A percentile compares a stretch with the other conserved stretches of the same genome.
Conservation (phyloP, 371 early-diverging fungal genomes). For the Mucor velutinosus region DNA sequence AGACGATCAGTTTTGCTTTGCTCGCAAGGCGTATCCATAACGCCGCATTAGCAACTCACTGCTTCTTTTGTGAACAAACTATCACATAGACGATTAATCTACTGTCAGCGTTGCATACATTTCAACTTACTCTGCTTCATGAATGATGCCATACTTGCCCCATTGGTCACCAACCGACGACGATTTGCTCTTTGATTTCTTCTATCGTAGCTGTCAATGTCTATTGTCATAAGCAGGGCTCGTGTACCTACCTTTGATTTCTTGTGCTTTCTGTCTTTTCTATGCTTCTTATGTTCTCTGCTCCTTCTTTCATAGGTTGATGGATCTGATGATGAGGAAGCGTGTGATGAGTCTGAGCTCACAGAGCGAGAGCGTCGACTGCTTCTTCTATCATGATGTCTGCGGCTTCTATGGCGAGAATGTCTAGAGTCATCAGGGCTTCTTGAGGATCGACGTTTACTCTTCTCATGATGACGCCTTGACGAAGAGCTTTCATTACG, state of each 20-base stretch:
- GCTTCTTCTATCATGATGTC: neutral
- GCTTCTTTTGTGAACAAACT: constrained; percentile 64
- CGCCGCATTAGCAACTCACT: constrained; percentile 20
- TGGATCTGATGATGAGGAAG: constrained; percentile 2
- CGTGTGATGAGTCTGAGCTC: neutral
- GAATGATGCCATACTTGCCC: constrained; percentile 65
- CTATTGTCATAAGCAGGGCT: neutral
- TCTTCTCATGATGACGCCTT: neutral
- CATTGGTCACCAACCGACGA: constrained; percentile 39
- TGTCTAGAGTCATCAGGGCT: neutral
- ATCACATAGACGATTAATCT: neutral
- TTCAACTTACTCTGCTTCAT: constrained; percentile 49
- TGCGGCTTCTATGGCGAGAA: neutral
- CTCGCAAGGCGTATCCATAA: neutral
- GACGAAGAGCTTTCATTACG: neutral
- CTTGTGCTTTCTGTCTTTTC: constrained; percentile 42
- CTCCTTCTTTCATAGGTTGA: constrained; percentile 1
- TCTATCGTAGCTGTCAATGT: constrained; percentile 9
- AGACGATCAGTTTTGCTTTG: neutral
- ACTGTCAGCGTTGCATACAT: neutral
- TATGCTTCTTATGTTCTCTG: constrained; percentile 37
- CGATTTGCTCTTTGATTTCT: constrained; percentile 35
- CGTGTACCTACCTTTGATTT: constrained; percentile 25
- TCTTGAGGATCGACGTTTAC: constrained; percentile 1
- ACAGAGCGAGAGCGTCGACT: neutral